Conservation (phyloP, 2,329 filamentous ascomycete species). For the Colletotrichum incanum region DNA sequence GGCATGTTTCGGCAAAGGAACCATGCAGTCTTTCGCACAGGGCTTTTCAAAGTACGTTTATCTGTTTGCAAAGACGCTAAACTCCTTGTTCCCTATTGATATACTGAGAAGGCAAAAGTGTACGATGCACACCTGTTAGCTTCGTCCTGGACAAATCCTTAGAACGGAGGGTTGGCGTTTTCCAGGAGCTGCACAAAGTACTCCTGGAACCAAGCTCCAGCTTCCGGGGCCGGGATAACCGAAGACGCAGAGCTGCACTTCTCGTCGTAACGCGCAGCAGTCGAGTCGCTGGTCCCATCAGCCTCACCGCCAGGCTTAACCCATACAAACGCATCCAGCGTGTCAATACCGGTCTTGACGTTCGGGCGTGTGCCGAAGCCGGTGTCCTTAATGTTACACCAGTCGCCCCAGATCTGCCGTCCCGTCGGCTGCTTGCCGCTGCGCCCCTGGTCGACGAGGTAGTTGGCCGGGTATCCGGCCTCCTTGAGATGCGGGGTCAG, state of each 20-base stretch:
- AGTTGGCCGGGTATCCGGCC: conserved; percentile 43
- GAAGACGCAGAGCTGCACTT: conserved; percentile 67
- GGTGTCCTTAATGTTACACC: conserved; percentile 71
- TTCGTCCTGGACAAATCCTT: neutral
- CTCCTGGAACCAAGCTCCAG: conserved; percentile 77
- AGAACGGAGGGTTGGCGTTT: conserved; percentile 70
- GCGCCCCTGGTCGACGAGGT: conserved; percentile 44
- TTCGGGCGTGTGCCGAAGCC: conserved; percentile 70
- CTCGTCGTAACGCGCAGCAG: conserved; percentile 61
- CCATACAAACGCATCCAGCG: conserved; percentile 73
- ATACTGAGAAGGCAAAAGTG: conserved; percentile 5
- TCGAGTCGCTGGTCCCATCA: conserved; percentile 53
- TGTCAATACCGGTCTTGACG: conserved; percentile 64
- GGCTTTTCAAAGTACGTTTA: too few species aligned
- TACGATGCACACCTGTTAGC: neutral
- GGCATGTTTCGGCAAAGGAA: neutral
- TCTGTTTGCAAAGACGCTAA: neutral
- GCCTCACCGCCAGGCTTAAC: conserved; percentile 68
- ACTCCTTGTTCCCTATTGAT: neutral
- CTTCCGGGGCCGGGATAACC: conserved; percentile 77
- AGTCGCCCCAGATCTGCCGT: conserved; percentile 68
- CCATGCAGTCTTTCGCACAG: neutral
- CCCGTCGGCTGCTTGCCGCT: conserved; percentile 64
- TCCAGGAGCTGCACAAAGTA: conserved; percentile 72
- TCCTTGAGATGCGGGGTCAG: conserved; percentile 39